Base-by-base conservation (phyloP, 2,329 filamentous ascomycete species). In the Venturia oleaginea region DNA sequence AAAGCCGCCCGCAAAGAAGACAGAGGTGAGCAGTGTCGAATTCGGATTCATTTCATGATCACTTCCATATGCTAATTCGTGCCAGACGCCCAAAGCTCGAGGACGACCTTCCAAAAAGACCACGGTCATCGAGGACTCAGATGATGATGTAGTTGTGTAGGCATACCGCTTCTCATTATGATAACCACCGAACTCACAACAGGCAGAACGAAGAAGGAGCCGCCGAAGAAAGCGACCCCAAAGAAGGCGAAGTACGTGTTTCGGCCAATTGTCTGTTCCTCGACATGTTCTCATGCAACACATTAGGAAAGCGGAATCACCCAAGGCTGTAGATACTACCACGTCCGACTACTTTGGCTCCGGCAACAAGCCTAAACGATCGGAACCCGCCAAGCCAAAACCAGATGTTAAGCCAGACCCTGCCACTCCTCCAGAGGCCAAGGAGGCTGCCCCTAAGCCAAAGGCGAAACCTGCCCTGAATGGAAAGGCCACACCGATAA, bases 61-160 rank as follows among this genome's bases (percentile, higher is more conserved):
- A 62, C 4, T 63, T n/a, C 11, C 8, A 37, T 24, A 37, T 19
- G 30, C 27, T 42, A 19, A 30, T 6, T 30, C 4, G 68, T 61
- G 27, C 17, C 22, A 65, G 46, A 62, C 66, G 59, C 42, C 59
- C 67, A 64, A 57, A 76, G 77, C 68, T 75, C 51, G 51, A 57
- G 51, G 51, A 2, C 75, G 65, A 60, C 60, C 71, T 42, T 34
- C 34, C 27, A 51, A 79, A 74, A 75, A 70, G 43, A 69, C 89
- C 65, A 92, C 89, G 71, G 83, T 96, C 42, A 78, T 94, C 59
- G 86, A 92, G 67, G 91, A 96, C 67, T 93, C 90, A 54, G 90
- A 92, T 64, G 90, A 92, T 37, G 88, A 90, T 5, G 80, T 83
- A 40, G 77, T 76, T 51, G 74, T 71, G 70, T 75, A 73, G 65